Conservation (phyloP, 192 early-diverging fungal genomes). For the Backusella liffmaniae region DNA sequence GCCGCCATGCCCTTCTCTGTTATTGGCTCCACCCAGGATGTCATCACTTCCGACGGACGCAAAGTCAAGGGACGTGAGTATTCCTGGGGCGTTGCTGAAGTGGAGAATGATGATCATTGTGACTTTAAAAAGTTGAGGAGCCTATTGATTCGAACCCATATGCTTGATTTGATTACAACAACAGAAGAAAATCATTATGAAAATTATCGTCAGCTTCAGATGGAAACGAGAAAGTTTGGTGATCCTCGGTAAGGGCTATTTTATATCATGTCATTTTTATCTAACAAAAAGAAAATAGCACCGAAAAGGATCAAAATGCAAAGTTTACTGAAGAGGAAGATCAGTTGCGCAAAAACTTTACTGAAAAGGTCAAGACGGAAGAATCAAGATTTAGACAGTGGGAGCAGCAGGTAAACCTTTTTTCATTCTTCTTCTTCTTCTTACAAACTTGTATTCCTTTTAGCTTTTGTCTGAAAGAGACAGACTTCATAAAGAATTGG, state of each 20-base stretch:
- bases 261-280: neutral
- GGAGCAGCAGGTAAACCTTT: constrained; percentile 71
- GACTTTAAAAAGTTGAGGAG: constrained; percentile 97
- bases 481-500: constrained; percentile 97
- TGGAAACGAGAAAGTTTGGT: constrained; percentile 86
- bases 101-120: constrained; percentile 98
- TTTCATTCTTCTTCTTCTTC: too few species aligned
- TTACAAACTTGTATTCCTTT: neutral
- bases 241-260: constrained; percentile 58
- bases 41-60: constrained; percentile 78
- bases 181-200: constrained; percentile 98
- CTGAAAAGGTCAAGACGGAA: constrained; percentile 95
- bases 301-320: constrained; percentile 75
- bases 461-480: constrained; percentile 94
- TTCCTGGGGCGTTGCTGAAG: constrained; percentile 98
- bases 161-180: constrained; percentile 90
- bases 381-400: constrained; percentile 97
- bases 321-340: constrained; percentile 99
- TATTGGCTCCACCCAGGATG: constrained; percentile 89
- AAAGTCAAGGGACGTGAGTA: constrained; percentile 95
- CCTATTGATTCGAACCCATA: constrained; percentile 96
- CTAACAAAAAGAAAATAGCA: constrained; percentile 33
- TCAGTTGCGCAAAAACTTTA: constrained; percentile 90
- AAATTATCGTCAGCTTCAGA: constrained; percentile 82
- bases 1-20: constrained; percentile 95